These are phyloP conservation scores for Boletus edulis DNA, from an alignment of 768 basidiomycete genomes.

Conservation along the genomic window DNA sequence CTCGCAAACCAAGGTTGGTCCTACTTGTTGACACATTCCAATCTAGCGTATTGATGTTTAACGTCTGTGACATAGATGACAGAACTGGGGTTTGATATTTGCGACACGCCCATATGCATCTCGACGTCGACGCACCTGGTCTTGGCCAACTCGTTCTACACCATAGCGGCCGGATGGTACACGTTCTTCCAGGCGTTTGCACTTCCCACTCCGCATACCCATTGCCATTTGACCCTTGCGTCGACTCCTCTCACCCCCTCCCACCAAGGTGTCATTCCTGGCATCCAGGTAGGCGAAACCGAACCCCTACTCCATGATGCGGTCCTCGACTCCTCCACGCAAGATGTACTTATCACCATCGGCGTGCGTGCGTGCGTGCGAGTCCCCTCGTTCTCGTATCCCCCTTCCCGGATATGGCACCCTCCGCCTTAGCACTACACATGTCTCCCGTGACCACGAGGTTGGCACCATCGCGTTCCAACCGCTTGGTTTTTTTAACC, in stretches of 20 bases:
- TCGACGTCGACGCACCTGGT: too few relatives aligned
- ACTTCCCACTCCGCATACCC: neutral
- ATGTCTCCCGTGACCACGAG: neutral
- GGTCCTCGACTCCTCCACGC: neutral
- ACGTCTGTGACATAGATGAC: too few relatives aligned
- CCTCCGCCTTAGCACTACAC: constrained; percentile 3
- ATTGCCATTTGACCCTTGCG: neutral
- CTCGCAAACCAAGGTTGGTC: neutral
- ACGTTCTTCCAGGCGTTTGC: too few relatives aligned
- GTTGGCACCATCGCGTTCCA: constrained; percentile 12
- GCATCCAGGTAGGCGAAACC: neutral
- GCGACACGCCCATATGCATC: too few relatives aligned
- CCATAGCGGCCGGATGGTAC: too few relatives aligned
- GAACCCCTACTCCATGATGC: neutral
- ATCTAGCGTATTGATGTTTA: too few relatives aligned
- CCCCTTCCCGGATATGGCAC: neutral
- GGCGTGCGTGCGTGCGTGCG: neutral
- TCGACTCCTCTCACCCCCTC: neutral
- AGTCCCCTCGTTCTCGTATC: too few relatives aligned
- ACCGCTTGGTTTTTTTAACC: neutral
- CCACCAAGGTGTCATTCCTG: neutral
- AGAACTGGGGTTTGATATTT: too few relatives aligned
- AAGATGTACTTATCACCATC: neutral
- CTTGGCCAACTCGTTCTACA: too few relatives aligned
- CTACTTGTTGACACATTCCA: neutral